A percentile compares a stretch with the other conserved stretches of the same genome.
These are phyloP conservation scores for Scheffersomyces titani DNA, from an alignment of 1,139 yeast genomes.

Conservation along the genomic window DNA sequence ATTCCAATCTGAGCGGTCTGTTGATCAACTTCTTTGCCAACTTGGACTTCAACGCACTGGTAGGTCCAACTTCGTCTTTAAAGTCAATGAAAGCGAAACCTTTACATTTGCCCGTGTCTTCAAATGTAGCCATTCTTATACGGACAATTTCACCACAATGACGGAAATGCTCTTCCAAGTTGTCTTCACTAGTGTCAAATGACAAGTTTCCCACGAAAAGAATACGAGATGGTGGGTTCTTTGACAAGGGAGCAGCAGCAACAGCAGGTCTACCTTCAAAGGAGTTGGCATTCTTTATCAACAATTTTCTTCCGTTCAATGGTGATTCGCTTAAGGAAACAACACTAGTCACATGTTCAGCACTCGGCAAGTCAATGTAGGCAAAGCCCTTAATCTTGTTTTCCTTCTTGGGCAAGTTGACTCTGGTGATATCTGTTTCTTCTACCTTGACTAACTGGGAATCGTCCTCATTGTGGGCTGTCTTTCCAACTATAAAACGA, in stretches of 20 bases:
- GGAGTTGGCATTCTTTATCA: slow-evolving; percentile 79
- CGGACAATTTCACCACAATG: slow-evolving; percentile 78
- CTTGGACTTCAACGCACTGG: slow-evolving; percentile 77
- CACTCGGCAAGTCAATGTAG: slow-evolving; percentile 77
- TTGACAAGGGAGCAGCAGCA: slow-evolving; percentile 42
- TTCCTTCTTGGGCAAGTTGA: slow-evolving; percentile 66
- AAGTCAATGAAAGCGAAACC: slow-evolving; percentile 96
- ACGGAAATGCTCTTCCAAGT: slow-evolving; percentile 72
- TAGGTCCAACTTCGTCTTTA: slow-evolving; percentile 76
- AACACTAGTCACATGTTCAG: slow-evolving; percentile 63
- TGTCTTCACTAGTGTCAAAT: slow-evolving; percentile 86
- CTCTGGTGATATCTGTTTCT: slow-evolving; percentile 56
- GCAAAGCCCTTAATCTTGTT: slow-evolving; percentile 84
- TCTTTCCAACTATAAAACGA: slow-evolving; percentile 63
- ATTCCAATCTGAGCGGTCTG: slow-evolving; percentile 82
- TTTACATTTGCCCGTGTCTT: slow-evolving; percentile 93
- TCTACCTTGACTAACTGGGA: slow-evolving; percentile 40
- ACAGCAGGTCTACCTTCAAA: slow-evolving; percentile 87
- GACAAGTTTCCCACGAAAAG: slow-evolving; percentile 91
- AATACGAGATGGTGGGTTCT: slow-evolving; percentile 86
- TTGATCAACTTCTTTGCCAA: slow-evolving; percentile 66
- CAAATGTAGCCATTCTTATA: slow-evolving; percentile 95
- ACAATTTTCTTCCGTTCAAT: slow-evolving; percentile 80
- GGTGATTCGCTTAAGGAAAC: slow-evolving; percentile 68
- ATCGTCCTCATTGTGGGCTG: slow-evolving; percentile 40